Evolutionary conservation across 192 early-diverging fungal species (phyloP).

Genomic region (Kappamyces sp.): DNA sequence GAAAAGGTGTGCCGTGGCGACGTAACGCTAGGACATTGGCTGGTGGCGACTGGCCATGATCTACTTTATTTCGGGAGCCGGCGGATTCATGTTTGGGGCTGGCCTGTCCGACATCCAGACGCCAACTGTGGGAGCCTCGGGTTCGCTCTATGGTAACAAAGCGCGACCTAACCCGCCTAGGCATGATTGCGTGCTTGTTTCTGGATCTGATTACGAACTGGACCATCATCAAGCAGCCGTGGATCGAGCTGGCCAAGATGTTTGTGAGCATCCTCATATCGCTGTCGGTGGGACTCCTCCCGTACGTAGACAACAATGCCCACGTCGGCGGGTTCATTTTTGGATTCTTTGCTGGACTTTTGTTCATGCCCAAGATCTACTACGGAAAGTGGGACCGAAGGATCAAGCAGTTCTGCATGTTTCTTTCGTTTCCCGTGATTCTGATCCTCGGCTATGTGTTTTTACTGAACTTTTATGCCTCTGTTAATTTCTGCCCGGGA

Average conservation of each 20-base stretch:
- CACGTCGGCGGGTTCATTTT: slow-evolving; percentile 74
- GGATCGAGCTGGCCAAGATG: slow-evolving; percentile 63
- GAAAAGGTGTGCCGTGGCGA: slow-evolving; percentile 33
- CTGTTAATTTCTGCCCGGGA: slow-evolving; percentile 25
- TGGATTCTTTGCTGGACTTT: slow-evolving; percentile 58
- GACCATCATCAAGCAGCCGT: slow-evolving; percentile 57
- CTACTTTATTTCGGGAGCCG: slow-evolving; percentile 68
- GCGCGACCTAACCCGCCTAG: slow-evolving; percentile 27
- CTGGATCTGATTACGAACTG: slow-evolving; percentile 77
- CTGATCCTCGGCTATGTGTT: slow-evolving; percentile 21
- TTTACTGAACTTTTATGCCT: slow-evolving; percentile 30
- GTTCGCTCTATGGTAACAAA: slow-evolving; percentile 43
- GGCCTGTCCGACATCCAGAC: slow-evolving; percentile 44
- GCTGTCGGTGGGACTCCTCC: slow-evolving; percentile 67
- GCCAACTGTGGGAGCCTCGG: slow-evolving; percentile 55
- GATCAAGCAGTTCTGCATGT: slow-evolving; percentile 29
- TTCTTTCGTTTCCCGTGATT: slow-evolving; percentile 28
- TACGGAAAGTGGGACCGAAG: slow-evolving; percentile 41
- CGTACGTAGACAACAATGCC: slow-evolving; percentile 79
- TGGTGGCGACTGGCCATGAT: slow-evolving; percentile 63
- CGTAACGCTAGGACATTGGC: slow-evolving; percentile 51
- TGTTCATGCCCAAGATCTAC: slow-evolving; percentile 67
- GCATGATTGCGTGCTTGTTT: slow-evolving; percentile 69
- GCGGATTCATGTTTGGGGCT: slow-evolving; percentile 76
- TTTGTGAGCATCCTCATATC: slow-evolving; percentile 56